phyloP scores from a whole-genome alignment of 768 basidiomycete species.

The Mycena sanguinolenta region DNA sequence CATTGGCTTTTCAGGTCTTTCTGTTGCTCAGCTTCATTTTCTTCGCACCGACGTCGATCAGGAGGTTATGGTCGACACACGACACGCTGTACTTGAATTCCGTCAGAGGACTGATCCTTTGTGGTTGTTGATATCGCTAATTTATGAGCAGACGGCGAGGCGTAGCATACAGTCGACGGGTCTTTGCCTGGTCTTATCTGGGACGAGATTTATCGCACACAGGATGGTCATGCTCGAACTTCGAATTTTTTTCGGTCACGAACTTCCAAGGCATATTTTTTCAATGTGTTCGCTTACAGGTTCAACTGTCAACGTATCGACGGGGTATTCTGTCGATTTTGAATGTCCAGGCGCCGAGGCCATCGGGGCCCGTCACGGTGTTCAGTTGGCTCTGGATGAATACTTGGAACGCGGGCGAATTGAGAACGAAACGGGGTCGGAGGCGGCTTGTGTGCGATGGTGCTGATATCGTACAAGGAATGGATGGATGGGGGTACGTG shows the following conservation, averaged over 20 bases:
- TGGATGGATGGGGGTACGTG: too few relatives aligned
- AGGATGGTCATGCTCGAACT: slow-evolving; percentile 64
- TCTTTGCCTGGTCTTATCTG: slow-evolving; percentile 51
- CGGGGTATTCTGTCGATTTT: slow-evolving; percentile 64
- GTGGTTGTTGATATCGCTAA: not conserved
- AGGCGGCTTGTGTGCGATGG: too few relatives aligned
- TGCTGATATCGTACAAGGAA: too few relatives aligned
- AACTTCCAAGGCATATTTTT: not conserved
- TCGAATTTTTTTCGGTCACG: slow-evolving; percentile 80
- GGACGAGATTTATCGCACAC: slow-evolving; percentile 71
- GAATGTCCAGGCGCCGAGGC: slow-evolving; percentile 44
- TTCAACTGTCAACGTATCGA: slow-evolving; percentile 62
- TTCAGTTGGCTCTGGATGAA: too few relatives aligned
- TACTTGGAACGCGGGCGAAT: too few relatives aligned
- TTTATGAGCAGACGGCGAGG: slow-evolving; percentile 58
- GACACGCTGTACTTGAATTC: slow-evolving; percentile 70
- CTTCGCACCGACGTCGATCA: slow-evolving; percentile 61
- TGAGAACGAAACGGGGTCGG: too few relatives aligned
- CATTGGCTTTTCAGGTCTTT: slow-evolving; percentile 65
- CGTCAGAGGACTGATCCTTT: slow-evolving; percentile 46
- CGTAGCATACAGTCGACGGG: slow-evolving; percentile 62
- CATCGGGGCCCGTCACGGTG: too few relatives aligned
- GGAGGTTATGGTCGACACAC: slow-evolving; percentile 63
- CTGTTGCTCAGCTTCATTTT: slow-evolving; percentile 64
- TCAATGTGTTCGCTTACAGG: not conserved